Conservation (phyloP, 2,329 filamentous ascomycete species). For the Stagonosporopsis cucurbitacearum region DNA sequence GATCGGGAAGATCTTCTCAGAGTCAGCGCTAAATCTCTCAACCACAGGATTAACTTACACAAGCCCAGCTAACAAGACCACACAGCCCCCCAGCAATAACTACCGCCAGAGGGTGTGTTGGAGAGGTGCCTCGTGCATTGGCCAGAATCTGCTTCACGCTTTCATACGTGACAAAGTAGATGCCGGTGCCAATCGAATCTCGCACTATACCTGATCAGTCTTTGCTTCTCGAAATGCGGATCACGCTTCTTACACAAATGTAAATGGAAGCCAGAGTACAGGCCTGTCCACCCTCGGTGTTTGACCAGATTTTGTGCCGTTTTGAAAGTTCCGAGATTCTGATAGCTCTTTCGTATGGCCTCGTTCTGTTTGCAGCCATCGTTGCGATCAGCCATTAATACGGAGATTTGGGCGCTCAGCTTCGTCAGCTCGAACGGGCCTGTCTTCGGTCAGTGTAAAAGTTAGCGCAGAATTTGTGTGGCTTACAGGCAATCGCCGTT, state of each 20-base stretch:
- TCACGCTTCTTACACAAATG: constrained; percentile 69
- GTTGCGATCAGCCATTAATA: constrained; percentile 72
- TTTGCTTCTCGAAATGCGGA: background rate
- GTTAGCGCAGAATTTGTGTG: background rate
- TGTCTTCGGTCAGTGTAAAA: constrained; percentile 40
- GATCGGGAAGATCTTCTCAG: constrained; percentile 62
- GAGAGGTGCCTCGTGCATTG: constrained; percentile 73
- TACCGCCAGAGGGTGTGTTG: constrained; percentile 81
- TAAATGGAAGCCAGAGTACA: constrained; percentile 81
- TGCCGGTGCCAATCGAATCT: constrained; percentile 81
- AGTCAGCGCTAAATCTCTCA: background rate
- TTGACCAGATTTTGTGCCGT: constrained; percentile 79
- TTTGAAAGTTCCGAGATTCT: constrained; percentile 77
- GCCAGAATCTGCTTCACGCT: constrained; percentile 82
- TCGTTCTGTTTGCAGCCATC: constrained; percentile 50
- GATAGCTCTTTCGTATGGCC: constrained; percentile 63
- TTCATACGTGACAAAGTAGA: constrained; percentile 91
- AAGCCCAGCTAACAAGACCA: constrained; percentile 84
- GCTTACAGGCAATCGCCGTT: constrained; percentile 74
- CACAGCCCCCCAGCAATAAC: constrained; percentile 80
- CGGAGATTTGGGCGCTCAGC: constrained; percentile 83
- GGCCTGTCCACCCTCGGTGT: constrained; percentile 72
- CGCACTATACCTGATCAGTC: constrained; percentile 63
- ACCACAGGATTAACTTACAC: constrained; percentile 58
- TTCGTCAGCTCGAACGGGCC: constrained; percentile 90